Percentiles rank a stretch among this genome's conserved stretches.
Evolutionary conservation across 1,284 basidiomycete genomes (phyloP).

Genomic region (Amylostereum areolatum): DNA sequence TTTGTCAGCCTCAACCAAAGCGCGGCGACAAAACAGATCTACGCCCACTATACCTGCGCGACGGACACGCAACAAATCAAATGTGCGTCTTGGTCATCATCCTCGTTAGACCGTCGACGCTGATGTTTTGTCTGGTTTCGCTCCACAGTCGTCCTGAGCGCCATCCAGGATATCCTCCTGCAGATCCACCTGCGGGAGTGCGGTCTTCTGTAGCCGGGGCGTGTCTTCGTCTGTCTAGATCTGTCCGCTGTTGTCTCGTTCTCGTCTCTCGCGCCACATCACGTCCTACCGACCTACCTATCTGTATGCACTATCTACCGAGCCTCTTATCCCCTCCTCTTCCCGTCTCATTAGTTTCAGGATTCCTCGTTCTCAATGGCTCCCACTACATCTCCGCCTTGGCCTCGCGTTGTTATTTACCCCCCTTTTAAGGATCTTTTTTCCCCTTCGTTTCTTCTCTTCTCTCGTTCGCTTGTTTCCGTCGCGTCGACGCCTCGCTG

Average conservation of each 20-base stretch:
- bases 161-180: slow-evolving; percentile 78
- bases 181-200: slow-evolving; percentile 83
- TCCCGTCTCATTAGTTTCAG: neutral
- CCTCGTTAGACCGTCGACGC: neutral
- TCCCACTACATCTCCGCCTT: too few species aligned
- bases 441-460: too few species aligned
- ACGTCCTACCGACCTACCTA: neutral
- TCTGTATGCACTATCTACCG: slow-evolving; percentile 11
- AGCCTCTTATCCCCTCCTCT: neutral
- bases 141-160: slow-evolving; percentile 70
- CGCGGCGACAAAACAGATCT: slow-evolving; percentile 81
- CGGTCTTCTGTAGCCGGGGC: slow-evolving; percentile 60
- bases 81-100: slow-evolving; percentile 40
- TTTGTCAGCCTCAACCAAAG: slow-evolving; percentile 87
- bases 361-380: too few species aligned
- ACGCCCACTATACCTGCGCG: slow-evolving; percentile 86
- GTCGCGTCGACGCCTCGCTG: too few species aligned
- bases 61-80: slow-evolving; percentile 88
- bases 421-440: too few species aligned
- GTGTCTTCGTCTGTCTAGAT: neutral
- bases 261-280: neutral
- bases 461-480: too few species aligned
- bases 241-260: neutral
- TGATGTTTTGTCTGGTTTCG: slow-evolving; percentile 4
- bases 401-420: too few species aligned